phyloP scores from a whole-genome alignment of 2,329 filamentous ascomycete species.

The Chalara sp. region DNA sequence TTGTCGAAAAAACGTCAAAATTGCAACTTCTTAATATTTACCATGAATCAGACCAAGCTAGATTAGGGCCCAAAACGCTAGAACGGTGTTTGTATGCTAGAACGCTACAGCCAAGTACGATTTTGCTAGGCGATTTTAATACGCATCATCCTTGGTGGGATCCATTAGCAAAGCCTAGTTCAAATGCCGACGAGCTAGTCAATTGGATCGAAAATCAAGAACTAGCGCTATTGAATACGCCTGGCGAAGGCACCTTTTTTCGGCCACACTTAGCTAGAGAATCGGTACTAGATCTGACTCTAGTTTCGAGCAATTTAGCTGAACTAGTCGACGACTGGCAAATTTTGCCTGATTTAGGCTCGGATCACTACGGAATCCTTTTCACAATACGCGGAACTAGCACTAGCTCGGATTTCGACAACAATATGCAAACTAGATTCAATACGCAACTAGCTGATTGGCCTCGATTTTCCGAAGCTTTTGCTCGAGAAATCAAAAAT shows the following conservation, averaged over 20 bases:
- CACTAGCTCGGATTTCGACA: neutral
- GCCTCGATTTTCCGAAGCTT: neutral
- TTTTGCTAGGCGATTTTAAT: neutral
- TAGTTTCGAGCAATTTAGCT: neutral
- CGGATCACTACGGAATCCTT: neutral
- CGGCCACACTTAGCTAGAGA: neutral
- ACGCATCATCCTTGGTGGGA: neutral
- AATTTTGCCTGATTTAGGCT: neutral
- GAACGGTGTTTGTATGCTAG: neutral
- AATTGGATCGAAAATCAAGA: neutral
- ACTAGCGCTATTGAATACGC: neutral
- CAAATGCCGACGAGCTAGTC: neutral
- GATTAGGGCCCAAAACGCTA: neutral
- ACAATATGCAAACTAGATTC: neutral
- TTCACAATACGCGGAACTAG: neutral
- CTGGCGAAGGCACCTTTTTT: neutral
- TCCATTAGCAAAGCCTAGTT: neutral
- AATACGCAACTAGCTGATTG: neutral
- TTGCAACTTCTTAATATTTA: neutral
- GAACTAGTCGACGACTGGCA: neutral
- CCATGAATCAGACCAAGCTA: neutral
- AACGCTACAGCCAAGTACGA: neutral
- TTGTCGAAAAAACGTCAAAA: neutral
- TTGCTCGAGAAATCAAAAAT: no score
- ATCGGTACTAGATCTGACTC: neutral